Evolutionary conservation across 2,329 filamentous ascomycete species (phyloP).

Genomic region (Aureobasidium zeae): DNA sequence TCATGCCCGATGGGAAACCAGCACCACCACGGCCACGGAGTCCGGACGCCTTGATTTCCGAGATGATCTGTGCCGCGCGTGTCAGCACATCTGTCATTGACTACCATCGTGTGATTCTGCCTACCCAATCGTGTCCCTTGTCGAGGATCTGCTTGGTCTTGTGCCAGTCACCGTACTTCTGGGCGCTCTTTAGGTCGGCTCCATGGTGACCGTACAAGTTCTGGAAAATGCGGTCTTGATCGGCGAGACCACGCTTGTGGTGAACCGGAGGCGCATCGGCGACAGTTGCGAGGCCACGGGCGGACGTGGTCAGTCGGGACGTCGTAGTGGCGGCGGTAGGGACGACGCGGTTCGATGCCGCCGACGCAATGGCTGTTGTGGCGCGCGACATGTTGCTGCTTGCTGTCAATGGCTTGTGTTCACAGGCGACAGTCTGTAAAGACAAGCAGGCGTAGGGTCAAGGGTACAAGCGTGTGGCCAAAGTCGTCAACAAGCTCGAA

Average conservation of each 20-base stretch:
- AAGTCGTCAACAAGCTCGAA: no score
- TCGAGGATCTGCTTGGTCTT: constrained; percentile 97
- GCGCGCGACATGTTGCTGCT: constrained; percentile 14
- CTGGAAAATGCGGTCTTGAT: constrained; percentile 98
- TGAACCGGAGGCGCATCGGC: constrained; percentile 47
- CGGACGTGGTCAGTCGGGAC: constrained; percentile 22
- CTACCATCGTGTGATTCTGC: constrained; percentile 17
- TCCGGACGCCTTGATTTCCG: constrained; percentile 92
- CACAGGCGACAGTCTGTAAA: constrained; percentile 8
- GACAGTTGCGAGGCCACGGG: constrained; percentile 57
- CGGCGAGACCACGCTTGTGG: constrained; percentile 76
- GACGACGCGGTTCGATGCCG: constrained; percentile 33
- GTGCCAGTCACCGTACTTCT: constrained; percentile 98
- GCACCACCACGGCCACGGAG: constrained; percentile 92
- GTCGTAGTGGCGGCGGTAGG: constrained; percentile 36
- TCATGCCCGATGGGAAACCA: constrained; percentile 94
- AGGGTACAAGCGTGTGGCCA: no score
- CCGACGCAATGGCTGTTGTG: constrained; percentile 26
- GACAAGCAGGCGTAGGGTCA: constrained; percentile 13
- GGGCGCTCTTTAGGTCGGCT: constrained; percentile 81
- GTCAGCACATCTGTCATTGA: constrained; percentile 9
- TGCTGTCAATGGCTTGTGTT: not conserved
- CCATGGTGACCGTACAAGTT: constrained; percentile 94
- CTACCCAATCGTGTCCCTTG: constrained; percentile 91
- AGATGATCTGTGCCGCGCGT: constrained; percentile 60